Percentiles rank a stretch among this genome's conserved stretches.
Evolutionary conservation across 2,329 filamentous ascomycete species (phyloP).

Genomic region (Leptographium lundbergii): DNA sequence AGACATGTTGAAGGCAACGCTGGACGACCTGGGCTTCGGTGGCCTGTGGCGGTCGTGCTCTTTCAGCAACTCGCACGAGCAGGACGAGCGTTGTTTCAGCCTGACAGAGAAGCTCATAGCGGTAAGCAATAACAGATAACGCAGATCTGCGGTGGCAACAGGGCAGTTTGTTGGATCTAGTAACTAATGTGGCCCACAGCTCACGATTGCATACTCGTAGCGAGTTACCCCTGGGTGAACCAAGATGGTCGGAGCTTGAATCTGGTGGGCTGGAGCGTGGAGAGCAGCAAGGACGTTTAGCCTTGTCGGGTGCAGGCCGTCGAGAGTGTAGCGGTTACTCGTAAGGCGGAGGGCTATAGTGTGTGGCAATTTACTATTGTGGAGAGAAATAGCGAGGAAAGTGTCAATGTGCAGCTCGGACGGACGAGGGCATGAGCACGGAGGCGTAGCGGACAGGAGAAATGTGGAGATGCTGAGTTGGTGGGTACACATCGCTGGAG

Average conservation of each 20-base stretch:
- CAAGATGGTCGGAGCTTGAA: too few species aligned
- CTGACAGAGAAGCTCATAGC: slow-evolving; percentile 50
- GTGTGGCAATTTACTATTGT: neutral
- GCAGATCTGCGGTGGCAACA: neutral
- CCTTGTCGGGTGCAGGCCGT: neutral
- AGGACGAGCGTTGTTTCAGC: slow-evolving; percentile 37
- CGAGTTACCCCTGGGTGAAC: neutral
- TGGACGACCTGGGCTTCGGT: slow-evolving; percentile 49
- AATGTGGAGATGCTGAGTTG: neutral
- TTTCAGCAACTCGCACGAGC: slow-evolving; percentile 34
- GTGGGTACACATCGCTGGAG: neutral
- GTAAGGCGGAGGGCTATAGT: neutral
- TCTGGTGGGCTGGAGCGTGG: neutral
- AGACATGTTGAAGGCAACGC: slow-evolving; percentile 35
- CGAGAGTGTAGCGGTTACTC: neutral
- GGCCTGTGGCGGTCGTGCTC: slow-evolving; percentile 49
- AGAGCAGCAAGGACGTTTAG: neutral
- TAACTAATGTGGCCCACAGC: neutral
- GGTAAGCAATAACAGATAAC: slow-evolving; percentile 21
- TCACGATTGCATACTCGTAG: slow-evolving; percentile 3
- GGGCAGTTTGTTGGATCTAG: too few species aligned
- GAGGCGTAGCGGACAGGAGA: neutral
- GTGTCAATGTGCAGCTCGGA: neutral
- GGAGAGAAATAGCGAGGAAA: neutral
- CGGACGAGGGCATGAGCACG: neutral